phyloP scores from a whole-genome alignment of 148 eudicot species.

The Dianthus caryophyllus region DNA sequence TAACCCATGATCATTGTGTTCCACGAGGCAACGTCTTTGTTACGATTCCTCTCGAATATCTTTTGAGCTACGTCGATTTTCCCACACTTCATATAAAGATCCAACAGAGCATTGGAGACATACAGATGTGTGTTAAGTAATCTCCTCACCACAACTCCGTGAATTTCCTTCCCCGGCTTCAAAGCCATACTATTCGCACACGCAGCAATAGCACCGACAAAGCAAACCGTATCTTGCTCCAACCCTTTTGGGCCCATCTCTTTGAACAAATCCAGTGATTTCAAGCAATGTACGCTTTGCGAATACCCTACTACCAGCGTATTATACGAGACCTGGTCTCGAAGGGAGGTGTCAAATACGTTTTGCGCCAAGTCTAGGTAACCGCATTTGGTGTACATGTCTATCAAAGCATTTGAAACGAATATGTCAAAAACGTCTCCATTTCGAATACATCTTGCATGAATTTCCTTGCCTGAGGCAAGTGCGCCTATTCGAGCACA shows the following conservation, averaged over 20 bases:
- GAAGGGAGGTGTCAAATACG: constrained; percentile 46
- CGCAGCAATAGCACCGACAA: constrained; percentile 57
- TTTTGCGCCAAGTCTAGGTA: constrained; percentile 42
- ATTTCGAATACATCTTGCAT: constrained; percentile 42
- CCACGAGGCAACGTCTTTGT: constrained; percentile 67
- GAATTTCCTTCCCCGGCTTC: constrained; percentile 69
- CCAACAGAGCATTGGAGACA: constrained; percentile 60
- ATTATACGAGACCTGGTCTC: constrained; percentile 62
- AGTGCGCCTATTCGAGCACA: constrained; percentile 60
- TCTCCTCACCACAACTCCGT: constrained; percentile 44
- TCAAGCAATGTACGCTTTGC: constrained; percentile 36
- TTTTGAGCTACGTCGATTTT: constrained; percentile 43
- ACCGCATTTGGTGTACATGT: constrained; percentile 69
- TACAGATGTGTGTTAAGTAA: constrained; percentile 41
- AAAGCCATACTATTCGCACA: constrained; percentile 56
- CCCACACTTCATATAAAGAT: constrained; percentile 73
- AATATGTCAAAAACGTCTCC: constrained; percentile 45
- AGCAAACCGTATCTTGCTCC: constrained; percentile 47
- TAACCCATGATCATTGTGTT: constrained; percentile 67
- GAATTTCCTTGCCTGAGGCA: constrained; percentile 56
- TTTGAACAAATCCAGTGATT: constrained; percentile 41
- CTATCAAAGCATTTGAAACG: constrained; percentile 62
- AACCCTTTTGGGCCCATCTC: constrained; percentile 52
- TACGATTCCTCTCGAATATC: constrained; percentile 39
- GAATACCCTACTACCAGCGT: constrained; percentile 62